Percentiles rank a stretch among this genome's conserved stretches.
Evolutionary conservation across 371 early-diverging fungal species (phyloP).

Genomic region (Saksenaea vasiformis): DNA sequence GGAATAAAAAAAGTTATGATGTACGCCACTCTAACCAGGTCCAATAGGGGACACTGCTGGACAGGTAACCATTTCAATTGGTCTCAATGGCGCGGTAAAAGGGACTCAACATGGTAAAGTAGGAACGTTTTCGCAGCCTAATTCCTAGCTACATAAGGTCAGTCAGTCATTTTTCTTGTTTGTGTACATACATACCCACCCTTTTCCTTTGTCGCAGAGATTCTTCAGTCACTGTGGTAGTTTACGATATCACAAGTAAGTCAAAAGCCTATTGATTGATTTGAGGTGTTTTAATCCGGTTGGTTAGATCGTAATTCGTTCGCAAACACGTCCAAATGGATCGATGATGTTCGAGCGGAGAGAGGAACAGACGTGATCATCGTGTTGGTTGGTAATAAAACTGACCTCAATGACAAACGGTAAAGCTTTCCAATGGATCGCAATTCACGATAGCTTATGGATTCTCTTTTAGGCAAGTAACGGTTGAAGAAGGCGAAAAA

Average conservation of each 20-base stretch:
- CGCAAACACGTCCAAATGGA: slow-evolving; percentile 93
- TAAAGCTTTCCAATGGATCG: slow-evolving; percentile 16
- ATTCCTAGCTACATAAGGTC: slow-evolving; percentile 95
- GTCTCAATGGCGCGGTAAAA: neutral
- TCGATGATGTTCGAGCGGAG: slow-evolving; percentile 95
- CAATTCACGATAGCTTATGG: neutral
- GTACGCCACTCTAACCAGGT: neutral
- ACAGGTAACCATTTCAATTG: slow-evolving; percentile 65
- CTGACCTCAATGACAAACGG: slow-evolving; percentile 90
- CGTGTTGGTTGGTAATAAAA: slow-evolving; percentile 97
- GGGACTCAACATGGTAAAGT: slow-evolving; percentile 13
- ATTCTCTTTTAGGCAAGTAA: slow-evolving; percentile 66
- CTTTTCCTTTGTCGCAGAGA: slow-evolving; percentile 61
- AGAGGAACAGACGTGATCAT: slow-evolving; percentile 94
- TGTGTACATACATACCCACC: neutral
- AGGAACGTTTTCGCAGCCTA: slow-evolving; percentile 95
- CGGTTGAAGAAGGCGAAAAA: slow-evolving; percentile 91
- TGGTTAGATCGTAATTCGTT: slow-evolving; percentile 81
- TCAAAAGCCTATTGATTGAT: neutral
- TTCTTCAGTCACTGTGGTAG: slow-evolving; percentile 97
- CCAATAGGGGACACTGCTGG: slow-evolving; percentile 97
- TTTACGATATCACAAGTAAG: slow-evolving; percentile 94
- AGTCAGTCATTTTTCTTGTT: neutral
- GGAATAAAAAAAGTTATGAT: neutral
- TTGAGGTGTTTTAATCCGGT: neutral